These are phyloP conservation scores for Sporothrix euskadiensis DNA, from an alignment of 2,329 filamentous ascomycete genomes.

Conservation along the genomic window DNA sequence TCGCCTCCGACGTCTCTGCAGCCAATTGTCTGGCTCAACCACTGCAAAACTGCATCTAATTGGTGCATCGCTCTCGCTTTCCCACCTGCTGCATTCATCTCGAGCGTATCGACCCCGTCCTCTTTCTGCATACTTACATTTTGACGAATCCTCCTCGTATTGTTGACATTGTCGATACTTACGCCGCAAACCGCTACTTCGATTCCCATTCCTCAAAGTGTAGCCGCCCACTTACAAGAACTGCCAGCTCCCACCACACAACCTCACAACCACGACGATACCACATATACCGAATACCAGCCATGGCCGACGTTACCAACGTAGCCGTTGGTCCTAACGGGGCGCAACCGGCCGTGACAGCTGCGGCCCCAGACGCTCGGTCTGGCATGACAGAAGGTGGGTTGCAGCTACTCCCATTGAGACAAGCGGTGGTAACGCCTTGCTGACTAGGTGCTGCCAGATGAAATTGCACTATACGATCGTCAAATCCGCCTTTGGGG, in stretches of 20 bases:
- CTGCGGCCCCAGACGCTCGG: neutral
- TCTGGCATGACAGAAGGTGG: constrained; percentile 29
- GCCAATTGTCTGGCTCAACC: neutral
- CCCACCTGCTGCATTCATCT: neutral
- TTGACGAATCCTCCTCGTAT: neutral
- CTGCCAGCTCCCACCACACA: neutral
- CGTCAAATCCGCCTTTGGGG: constrained; percentile 97
- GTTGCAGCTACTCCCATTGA: neutral
- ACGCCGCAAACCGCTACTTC: neutral
- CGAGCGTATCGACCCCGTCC: no score
- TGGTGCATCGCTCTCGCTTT: neutral
- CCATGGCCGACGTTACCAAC: neutral
- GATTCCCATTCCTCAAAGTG: neutral
- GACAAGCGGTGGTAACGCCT: no score
- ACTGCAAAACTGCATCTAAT: neutral
- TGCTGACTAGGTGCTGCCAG: constrained; percentile 46
- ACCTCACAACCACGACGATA: neutral
- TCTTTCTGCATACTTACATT: neutral
- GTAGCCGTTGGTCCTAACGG: neutral
- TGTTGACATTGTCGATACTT: neutral
- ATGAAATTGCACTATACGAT: constrained; percentile 97
- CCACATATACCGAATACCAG: neutral
- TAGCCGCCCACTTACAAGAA: no score
- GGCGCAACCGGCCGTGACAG: neutral
- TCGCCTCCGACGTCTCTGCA: neutral